phyloP scores from a whole-genome alignment of 75 land plant species.

The Picea glauca region DNA sequence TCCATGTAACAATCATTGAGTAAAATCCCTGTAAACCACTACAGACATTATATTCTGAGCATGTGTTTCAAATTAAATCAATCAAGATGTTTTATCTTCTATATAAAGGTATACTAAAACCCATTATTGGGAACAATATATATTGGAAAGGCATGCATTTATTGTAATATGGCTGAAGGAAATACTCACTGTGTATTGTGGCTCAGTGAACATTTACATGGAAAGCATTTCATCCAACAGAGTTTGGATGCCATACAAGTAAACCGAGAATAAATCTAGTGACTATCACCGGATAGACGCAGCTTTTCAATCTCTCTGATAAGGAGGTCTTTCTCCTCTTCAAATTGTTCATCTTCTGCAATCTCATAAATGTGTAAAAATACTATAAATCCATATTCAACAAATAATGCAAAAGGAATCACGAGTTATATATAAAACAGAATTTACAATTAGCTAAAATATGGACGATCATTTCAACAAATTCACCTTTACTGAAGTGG shows the following conservation, averaged over 20 bases:
- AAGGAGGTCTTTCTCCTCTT: conserved; percentile 90
- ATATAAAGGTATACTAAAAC: not conserved
- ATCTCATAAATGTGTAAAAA: conserved; percentile 17
- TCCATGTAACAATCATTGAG: not conserved
- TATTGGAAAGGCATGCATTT: not conserved
- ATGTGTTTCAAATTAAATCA: not conserved
- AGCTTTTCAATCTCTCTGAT: conserved; percentile 81
- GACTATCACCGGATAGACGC: not conserved
- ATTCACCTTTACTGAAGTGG: conserved; percentile 71
- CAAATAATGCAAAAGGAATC: not conserved
- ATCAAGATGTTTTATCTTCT: not conserved
- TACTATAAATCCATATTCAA: not conserved
- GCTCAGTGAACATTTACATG: not conserved
- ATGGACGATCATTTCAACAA: not conserved
- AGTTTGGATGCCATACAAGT: not conserved
- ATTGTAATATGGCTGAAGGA: not conserved
- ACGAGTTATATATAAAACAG: not conserved
- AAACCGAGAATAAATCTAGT: conserved; percentile 2
- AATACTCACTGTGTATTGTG: not conserved
- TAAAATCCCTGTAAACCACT: not conserved
- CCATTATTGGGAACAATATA: not conserved
- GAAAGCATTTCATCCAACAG: not conserved
- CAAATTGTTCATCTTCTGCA: conserved; percentile 92
- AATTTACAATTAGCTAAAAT: not conserved
- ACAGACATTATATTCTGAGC: not conserved